Evolutionary conservation across 2,329 filamentous ascomycete genomes (phyloP), one percentile per base, ranked within the genome.

Genomic region (Basipetospora chlamydospora): DNA sequence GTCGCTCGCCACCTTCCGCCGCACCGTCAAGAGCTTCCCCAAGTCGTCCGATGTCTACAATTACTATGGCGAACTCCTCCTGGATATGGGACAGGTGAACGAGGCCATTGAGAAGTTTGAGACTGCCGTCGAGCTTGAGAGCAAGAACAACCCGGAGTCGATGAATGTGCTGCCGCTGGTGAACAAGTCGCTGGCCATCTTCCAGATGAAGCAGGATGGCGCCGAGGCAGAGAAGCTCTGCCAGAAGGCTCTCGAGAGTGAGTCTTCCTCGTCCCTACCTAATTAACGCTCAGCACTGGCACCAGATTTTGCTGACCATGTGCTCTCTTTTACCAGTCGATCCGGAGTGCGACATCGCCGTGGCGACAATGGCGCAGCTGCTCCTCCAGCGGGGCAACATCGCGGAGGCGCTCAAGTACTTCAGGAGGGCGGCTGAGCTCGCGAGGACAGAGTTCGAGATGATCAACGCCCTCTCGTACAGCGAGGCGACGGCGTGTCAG

Each of bases 151-250:
- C 65, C 87, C 87, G 11, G 79, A 90, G 59, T 82, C 85, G 42
- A 96, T 98, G 80, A 98, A 98, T 51, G 90, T 98, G 21, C 66
- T 98, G 44, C 90, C 90, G 11, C 68, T 98, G 35, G 96, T 98
- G 63, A 98, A 98, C 75, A 98, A 98, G 67, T 87, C 90, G 5
- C 72, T 98, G 20, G 86, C 88, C 10, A 68, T 96, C 32, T 96
- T 95, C 73, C 90, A 98, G 58, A 95, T 87, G 81, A 96, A 94
- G 70, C 81, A 92, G 51, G 88, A 96, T 60, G 96, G 93, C 54
- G 67, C 73, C 42, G 88, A 94, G 59, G 88, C 90, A 2, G 87
- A 98, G 67, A 84, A 90, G 61, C 70, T 98, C 36, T 98, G 90
- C 70, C 79, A 95, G 61, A 95, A 94, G 69, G 90, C 90, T 21